phyloP scores from a whole-genome alignment of 345 rosid species.

The Physaria fendleri region DNA sequence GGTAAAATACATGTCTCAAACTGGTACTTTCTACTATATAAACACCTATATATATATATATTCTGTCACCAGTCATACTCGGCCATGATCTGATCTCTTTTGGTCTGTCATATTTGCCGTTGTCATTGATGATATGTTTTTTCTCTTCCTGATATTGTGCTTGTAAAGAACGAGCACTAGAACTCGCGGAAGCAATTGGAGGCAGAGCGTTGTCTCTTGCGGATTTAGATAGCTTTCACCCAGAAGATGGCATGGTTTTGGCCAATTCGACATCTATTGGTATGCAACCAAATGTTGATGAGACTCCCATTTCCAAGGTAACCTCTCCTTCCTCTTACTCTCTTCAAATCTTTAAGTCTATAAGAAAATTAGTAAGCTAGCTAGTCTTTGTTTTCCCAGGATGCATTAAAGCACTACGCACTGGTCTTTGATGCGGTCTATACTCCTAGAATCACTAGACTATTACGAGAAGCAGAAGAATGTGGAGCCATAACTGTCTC shows the following conservation, averaged over 20 bases:
- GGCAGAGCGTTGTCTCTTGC: conserved; percentile 68
- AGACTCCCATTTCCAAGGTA: conserved; percentile 88
- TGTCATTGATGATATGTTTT: conserved; percentile 12
- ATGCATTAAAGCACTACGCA: conserved; percentile 59
- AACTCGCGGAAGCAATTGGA: conserved; percentile 68
- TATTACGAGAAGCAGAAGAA: conserved; percentile 79
- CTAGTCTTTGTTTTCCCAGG: conserved; percentile 32
- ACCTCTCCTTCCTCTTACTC: conserved; percentile 4
- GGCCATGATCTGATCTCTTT: background rate
- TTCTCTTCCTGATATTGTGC: conserved; percentile 13
- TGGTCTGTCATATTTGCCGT: background rate
- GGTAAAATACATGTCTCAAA: conserved; percentile 35
- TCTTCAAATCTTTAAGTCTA: background rate
- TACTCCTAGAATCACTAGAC: conserved; percentile 76
- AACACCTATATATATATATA: background rate
- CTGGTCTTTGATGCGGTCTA: conserved; percentile 85
- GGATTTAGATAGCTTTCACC: conserved; percentile 58
- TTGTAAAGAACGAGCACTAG: conserved; percentile 60
- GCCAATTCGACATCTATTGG: conserved; percentile 94
- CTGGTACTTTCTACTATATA: background rate
- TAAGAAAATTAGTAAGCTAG: background rate
- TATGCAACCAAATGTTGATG: conserved; percentile 85
- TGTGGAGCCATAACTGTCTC: conserved; percentile 64
- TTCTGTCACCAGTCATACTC: background rate
- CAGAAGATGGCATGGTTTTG: conserved; percentile 76